These are phyloP conservation scores for Saccharomycopsis sp. DNA, from an alignment of 805 yeast genomes.

Conservation along the genomic window DNA sequence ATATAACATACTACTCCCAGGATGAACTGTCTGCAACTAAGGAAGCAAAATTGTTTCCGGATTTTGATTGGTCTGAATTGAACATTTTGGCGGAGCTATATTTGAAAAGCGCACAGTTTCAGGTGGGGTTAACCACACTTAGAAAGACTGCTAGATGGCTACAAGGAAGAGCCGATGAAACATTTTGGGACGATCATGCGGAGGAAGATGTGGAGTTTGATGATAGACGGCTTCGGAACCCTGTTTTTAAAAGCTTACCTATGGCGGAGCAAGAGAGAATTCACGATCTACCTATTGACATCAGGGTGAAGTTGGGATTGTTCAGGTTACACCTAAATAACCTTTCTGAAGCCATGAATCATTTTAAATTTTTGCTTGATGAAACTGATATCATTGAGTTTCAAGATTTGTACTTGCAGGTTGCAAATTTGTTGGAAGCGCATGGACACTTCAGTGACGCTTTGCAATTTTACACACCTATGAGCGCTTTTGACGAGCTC, in stretches of 20 bases:
- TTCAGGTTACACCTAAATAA: slow-evolving; percentile 59
- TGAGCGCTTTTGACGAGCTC: slow-evolving; percentile 47
- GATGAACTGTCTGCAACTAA: slow-evolving; percentile 22
- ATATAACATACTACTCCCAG: slow-evolving; percentile 30
- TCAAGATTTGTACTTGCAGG: slow-evolving; percentile 65
- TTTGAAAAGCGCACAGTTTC: slow-evolving; percentile 56
- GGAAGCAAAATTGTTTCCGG: slow-evolving; percentile 31
- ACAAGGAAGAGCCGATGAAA: slow-evolving; percentile 30
- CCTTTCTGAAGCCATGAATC: slow-evolving; percentile 61
- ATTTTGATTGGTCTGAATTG: slow-evolving; percentile 81
- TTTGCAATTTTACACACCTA: slow-evolving; percentile 48
- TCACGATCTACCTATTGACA: slow-evolving; percentile 70
- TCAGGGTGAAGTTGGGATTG: slow-evolving; percentile 70
- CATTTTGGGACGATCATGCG: slow-evolving; percentile 35
- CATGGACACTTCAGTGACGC: slow-evolving; percentile 72
- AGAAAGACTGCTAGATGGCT: slow-evolving; percentile 78
- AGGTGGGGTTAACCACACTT: slow-evolving; percentile 53
- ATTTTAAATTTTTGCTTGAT: slow-evolving; percentile 49
- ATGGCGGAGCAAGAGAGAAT: slow-evolving; percentile 30
- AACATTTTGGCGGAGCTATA: slow-evolving; percentile 78
- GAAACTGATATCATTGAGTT: slow-evolving; percentile 51
- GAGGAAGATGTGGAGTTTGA: slow-evolving; percentile 76
- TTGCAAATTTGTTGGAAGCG: slow-evolving; percentile 65
- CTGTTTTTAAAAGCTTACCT: slow-evolving; percentile 34
- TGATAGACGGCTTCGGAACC: slow-evolving; percentile 46